Evolutionary conservation across 1,139 yeast genomes (phyloP).

Genomic region (Pichia terricola): DNA sequence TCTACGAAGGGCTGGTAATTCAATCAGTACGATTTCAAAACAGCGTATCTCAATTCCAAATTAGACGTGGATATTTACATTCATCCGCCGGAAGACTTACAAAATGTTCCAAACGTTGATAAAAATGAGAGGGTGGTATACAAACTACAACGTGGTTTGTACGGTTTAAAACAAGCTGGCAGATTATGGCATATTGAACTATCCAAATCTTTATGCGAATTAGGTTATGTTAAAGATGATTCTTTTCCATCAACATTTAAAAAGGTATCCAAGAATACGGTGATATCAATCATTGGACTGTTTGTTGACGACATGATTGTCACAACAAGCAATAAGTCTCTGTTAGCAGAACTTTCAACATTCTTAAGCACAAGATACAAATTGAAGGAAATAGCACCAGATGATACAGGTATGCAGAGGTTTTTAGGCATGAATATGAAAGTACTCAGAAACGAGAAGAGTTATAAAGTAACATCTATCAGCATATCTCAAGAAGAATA

Average conservation of each 20-base stretch:
- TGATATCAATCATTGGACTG: not conserved
- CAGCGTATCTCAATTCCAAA: not conserved
- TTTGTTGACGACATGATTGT: slow-evolving; percentile 1
- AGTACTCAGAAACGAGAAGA: not conserved
- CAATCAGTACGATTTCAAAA: not conserved
- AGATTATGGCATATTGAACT: not conserved
- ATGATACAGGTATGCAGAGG: not conserved
- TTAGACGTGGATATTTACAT: not conserved
- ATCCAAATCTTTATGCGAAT: not conserved
- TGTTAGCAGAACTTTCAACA: not conserved
- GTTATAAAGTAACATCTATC: not conserved
- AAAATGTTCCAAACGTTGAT: too few species aligned
- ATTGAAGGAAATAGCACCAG: not conserved
- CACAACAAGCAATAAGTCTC: not conserved
- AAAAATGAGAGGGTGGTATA: slow-evolving; percentile 1
- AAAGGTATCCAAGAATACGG: not conserved
- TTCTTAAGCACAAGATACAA: not conserved
- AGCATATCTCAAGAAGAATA: not conserved
- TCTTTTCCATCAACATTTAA: slow-evolving; percentile 1
- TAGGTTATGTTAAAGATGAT: not conserved
- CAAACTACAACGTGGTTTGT: slow-evolving; percentile 1
- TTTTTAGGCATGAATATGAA: slow-evolving; percentile 1
- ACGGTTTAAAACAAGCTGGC: slow-evolving; percentile 1
- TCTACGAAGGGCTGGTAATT: not conserved
- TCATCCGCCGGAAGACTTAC: not conserved